Evolutionary conservation across 2,329 filamentous ascomycete genomes (phyloP).

Genomic region (Fusarium sp.): DNA sequence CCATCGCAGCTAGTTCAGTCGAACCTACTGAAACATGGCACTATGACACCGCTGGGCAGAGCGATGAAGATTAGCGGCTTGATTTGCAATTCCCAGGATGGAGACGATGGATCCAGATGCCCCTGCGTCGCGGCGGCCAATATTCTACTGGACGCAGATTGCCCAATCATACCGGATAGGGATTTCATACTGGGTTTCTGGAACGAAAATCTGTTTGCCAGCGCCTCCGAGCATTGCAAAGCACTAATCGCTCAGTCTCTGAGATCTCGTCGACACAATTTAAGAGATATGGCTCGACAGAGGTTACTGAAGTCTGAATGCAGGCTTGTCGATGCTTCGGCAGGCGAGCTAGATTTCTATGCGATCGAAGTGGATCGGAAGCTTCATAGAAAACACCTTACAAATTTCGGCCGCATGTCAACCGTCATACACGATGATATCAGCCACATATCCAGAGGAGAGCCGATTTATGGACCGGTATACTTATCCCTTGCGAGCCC

Average conservation of each 20-base stretch:
- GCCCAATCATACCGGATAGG: not conserved
- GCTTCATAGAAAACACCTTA: not conserved
- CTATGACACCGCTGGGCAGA: not conserved
- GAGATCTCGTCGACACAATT: rapidly evolving
- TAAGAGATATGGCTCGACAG: not conserved
- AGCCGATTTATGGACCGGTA: not conserved
- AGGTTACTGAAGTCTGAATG: not conserved
- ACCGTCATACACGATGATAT: not conserved
- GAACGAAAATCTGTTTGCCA: rapidly evolving
- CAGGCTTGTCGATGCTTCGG: rapidly evolving
- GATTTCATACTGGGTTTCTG: not conserved
- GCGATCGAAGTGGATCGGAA: not conserved
- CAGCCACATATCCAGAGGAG: rapidly evolving
- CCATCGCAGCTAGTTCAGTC: not conserved
- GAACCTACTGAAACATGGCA: rapidly evolving
- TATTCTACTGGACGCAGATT: not conserved
- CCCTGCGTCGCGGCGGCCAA: not conserved
- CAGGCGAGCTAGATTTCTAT: not conserved
- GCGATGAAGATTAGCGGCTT: not conserved
- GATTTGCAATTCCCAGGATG: not conserved
- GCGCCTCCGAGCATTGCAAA: not conserved
- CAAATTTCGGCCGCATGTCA: not conserved
- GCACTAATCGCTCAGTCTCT: not conserved
- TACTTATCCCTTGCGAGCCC: not conserved
- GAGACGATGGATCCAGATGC: not conserved